Evolutionary conservation across 116 monocot species (phyloP).

Genomic region (Posidonia oceanica): DNA sequence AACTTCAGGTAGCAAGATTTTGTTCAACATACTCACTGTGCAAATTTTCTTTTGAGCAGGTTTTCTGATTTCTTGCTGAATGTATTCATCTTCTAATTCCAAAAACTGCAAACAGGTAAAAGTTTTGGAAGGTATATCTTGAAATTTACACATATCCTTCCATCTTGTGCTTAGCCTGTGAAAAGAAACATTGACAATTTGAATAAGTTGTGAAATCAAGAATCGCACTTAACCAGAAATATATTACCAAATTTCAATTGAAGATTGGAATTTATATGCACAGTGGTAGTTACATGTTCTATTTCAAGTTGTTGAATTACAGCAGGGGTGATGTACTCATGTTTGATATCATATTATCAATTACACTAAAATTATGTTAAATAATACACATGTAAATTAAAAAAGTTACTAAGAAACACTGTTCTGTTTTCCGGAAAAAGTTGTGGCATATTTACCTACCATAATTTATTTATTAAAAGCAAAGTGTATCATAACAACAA

Average conservation of each 20-base stretch:
- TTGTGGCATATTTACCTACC: no score
- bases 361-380: no score
- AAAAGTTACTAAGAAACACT: no score
- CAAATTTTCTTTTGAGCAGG: constrained; percentile 35
- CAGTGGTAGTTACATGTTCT: no score
- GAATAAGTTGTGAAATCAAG: background rate
- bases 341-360: no score
- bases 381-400: no score
- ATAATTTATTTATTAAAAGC: no score
- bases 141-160: constrained; percentile 67
- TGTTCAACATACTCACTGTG: constrained; percentile 21
- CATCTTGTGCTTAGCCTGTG: constrained; percentile 37
- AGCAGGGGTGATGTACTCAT: background rate
- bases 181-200: background rate
- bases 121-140: constrained; percentile 47
- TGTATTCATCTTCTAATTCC: constrained; percentile 77
- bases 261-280: background rate
- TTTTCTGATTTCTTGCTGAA: constrained; percentile 63
- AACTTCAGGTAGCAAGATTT: background rate
- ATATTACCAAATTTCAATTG: background rate
- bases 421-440: no score
- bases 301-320: background rate
- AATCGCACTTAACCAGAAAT: background rate
- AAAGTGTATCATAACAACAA: no score
- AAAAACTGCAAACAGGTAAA: constrained; percentile 62